Conservation (phyloP, 495 filamentous ascomycete species). For the Aspergillus indologenus region DNA sequence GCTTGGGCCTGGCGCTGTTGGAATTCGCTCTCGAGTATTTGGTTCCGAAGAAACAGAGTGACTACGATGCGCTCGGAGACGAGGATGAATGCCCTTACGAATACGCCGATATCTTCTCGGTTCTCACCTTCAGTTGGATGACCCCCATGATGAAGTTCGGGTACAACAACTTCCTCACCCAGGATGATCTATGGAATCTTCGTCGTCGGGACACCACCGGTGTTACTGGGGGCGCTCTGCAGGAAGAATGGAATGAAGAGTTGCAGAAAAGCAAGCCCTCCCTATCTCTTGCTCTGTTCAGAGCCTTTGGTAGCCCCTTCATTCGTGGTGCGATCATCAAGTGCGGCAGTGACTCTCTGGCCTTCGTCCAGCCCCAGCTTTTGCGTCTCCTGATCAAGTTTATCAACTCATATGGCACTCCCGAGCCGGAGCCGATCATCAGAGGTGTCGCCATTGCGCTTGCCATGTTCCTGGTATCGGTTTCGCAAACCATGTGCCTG, state of each 20-base stretch:
- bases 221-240: slow-evolving; percentile 61
- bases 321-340: slow-evolving; percentile 79
- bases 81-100: slow-evolving; percentile 91
- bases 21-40: slow-evolving; percentile 89
- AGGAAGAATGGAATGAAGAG: slow-evolving; percentile 74
- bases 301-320: slow-evolving; percentile 82
- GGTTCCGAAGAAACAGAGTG: slow-evolving; percentile 79
- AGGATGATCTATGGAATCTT: slow-evolving; percentile 96
- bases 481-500: slow-evolving; percentile 73
- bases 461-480: slow-evolving; percentile 86
- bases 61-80: slow-evolving; percentile 81
- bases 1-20: slow-evolving; percentile 64
- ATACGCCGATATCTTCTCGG: slow-evolving; percentile 91
- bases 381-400: slow-evolving; percentile 81
- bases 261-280: slow-evolving; percentile 72
- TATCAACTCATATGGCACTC: slow-evolving; percentile 71
- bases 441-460: slow-evolving; percentile 85
- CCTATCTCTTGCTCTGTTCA: slow-evolving; percentile 89
- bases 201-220: slow-evolving; percentile 75
- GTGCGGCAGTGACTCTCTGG: slow-evolving; percentile 72
- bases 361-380: slow-evolving; percentile 90
- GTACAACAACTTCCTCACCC: slow-evolving; percentile 86
- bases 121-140: slow-evolving; percentile 97
- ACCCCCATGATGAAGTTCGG: slow-evolving; percentile 96
- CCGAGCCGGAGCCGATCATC: slow-evolving; percentile 69